phyloP scores from a whole-genome alignment of 1,284 basidiomycete genomes.

The Cryptococcus hybrid region DNA sequence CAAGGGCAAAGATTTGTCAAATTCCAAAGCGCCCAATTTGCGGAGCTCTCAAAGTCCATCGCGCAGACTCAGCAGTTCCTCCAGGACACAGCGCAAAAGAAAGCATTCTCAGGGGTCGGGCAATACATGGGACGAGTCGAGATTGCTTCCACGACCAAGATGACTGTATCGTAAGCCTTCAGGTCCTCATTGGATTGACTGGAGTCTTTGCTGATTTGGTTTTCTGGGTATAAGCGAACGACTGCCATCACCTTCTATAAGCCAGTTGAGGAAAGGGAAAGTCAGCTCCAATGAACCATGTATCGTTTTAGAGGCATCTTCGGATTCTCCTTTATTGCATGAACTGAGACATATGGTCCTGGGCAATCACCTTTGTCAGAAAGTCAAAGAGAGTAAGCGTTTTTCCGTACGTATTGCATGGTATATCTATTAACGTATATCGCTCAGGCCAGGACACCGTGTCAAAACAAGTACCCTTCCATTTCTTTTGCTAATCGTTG shows the following conservation, averaged over 20 bases:
- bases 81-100: too few species aligned
- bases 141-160: background rate
- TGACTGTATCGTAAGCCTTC: background rate
- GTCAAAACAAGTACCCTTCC: background rate
- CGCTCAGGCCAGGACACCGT: background rate
- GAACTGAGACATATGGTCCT: conserved; percentile 3
- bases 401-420: background rate
- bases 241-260: background rate
- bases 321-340: background rate
- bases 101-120: background rate
- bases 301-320: background rate
- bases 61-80: too few species aligned
- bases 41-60: too few species aligned
- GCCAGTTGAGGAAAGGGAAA: background rate
- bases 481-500: background rate
- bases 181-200: background rate
- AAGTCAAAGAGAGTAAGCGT: background rate
- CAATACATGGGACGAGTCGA: background rate
- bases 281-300: background rate
- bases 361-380: conserved; percentile 1
- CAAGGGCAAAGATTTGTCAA: too few species aligned
- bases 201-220: background rate
- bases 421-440: background rate
- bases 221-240: background rate
- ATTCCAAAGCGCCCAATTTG: too few species aligned